A percentile compares a stretch with the other conserved stretches of the same genome.
These are phyloP conservation scores for Fusarium goolgardi DNA, from an alignment of 2,329 filamentous ascomycete species.

Conservation along the genomic window DNA sequence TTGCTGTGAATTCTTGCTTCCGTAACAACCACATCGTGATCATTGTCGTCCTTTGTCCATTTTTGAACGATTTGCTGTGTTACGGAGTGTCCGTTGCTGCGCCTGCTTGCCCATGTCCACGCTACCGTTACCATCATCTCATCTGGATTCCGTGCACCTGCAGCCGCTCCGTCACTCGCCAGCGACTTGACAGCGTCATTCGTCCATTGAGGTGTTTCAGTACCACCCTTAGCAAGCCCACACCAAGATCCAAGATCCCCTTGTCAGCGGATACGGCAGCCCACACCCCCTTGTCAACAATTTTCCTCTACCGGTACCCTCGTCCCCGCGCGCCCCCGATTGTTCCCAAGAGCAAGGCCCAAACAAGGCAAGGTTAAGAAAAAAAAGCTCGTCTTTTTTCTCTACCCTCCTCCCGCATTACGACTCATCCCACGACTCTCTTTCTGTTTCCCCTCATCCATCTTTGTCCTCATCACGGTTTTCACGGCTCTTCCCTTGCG, in stretches of 20 bases:
- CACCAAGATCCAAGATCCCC: conserved; percentile 49
- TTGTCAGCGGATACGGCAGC: conserved; percentile 48
- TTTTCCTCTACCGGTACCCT: conserved; percentile 51
- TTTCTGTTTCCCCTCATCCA: conserved; percentile 51
- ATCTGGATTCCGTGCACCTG: conserved; percentile 46
- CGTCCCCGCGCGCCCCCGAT: conserved; percentile 49
- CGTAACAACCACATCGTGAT: conserved; percentile 22
- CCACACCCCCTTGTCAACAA: conserved; percentile 49
- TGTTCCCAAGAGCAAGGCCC: conserved; percentile 49
- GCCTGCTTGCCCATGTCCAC: conserved; percentile 41
- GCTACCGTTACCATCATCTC: conserved; percentile 45
- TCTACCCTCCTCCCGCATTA: conserved; percentile 47
- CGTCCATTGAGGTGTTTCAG: conserved; percentile 49
- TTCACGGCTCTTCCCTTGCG: conserved; percentile 61
- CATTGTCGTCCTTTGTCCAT: conserved; percentile 25
- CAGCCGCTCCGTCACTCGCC: conserved; percentile 45
- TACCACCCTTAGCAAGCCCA: conserved; percentile 46
- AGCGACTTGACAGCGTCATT: conserved; percentile 45
- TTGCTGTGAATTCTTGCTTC: conserved; percentile 23
- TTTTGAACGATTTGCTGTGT: conserved; percentile 40
- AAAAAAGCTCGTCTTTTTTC: conserved; percentile 53
- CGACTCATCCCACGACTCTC: conserved; percentile 52
- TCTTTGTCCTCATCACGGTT: conserved; percentile 54
- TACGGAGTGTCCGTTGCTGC: conserved; percentile 45
- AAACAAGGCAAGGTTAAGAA: conserved; percentile 51